Base-by-base conservation (phyloP, 1,284 basidiomycete genomes). In the Stygiomarasmius scandens region DNA sequence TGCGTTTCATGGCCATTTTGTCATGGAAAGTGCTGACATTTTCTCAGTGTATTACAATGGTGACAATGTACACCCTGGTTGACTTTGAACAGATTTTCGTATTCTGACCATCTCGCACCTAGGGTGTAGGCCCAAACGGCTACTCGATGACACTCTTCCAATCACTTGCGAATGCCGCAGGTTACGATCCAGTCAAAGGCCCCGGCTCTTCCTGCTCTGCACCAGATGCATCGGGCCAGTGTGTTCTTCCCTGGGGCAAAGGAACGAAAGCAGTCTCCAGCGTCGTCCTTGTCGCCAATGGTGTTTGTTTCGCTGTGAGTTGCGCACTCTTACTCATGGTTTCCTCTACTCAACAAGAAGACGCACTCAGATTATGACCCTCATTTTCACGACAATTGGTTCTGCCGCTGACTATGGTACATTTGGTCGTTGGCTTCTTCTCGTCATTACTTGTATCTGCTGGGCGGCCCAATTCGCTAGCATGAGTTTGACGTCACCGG, bases 391-490 rank as follows among this genome's bases (percentile, higher is more conserved):
- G 1, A 88, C 89, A 0, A 86, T 95, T 49, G 90, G 90, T 19
- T 90, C 89, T 14, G 85, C 87, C 0, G 91, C 89, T 0, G 92
- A 93, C 70, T 94, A 92, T 65, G 90, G 92, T 12, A 83, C 77
- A 0, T 92, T 92, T 68, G 85, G 91, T 38, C 84, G 87, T 8
- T 92, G 89, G 85, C 74, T 93, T 16, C 79, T 93, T 9, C 77
- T 93, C 19, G 77, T 77, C 20, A 75, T 90, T 27, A 93, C 92
- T 0, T 71, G 87, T 25, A 77, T 95, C 12, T 91, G 89, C 57
- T 93, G 91, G 90, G 90, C 73, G 2, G 84, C 90, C 5, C 89
- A 92, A 66, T 93, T 89, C 61, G 86, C 85, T 0, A 89, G 84
- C 72, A 85, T 94, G 77, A 80, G 83, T 14, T 74, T 92, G 11